These are phyloP conservation scores for Nemania bipapillata DNA, from an alignment of 2,329 filamentous ascomycete genomes.

Conservation along the genomic window DNA sequence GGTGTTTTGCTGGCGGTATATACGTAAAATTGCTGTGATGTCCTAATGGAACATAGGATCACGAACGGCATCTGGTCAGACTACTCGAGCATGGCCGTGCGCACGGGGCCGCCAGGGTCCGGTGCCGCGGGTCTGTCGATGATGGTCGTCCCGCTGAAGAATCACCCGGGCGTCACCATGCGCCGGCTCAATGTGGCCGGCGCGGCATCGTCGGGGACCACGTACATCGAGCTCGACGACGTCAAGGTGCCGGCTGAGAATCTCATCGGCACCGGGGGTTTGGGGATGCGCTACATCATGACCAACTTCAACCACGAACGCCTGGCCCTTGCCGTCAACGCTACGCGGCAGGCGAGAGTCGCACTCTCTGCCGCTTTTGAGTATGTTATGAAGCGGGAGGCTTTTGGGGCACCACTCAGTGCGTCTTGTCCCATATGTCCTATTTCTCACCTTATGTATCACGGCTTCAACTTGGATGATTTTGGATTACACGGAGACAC, in stretches of 20 bases:
- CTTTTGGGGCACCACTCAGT: conserved; percentile 60
- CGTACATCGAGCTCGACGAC: conserved; percentile 98
- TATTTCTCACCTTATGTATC: too few species aligned
- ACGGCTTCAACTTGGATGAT: neutral
- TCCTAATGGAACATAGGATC: too few species aligned
- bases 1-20: too few species aligned
- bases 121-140: conserved; percentile 87
- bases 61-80: conserved; percentile 97
- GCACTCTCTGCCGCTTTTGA: conserved; percentile 94
- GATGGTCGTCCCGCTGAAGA: conserved; percentile 87
- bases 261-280: conserved; percentile 95
- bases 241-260: conserved; percentile 99
- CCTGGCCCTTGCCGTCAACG: conserved; percentile 97
- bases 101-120: too few species aligned
- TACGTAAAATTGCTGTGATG: too few species aligned
- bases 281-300: conserved; percentile 83
- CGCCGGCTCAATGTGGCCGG: conserved; percentile 98
- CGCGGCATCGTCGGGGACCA: conserved; percentile 93
- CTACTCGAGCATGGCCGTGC: conserved; percentile 97
- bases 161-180: conserved; percentile 84
- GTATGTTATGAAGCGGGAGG: conserved; percentile 71
- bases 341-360: too few species aligned
- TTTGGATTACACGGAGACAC: neutral
- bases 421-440: neutral
- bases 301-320: conserved; percentile 99